Percentiles rank a stretch among this genome's conserved stretches.
These are phyloP conservation scores for Mortierella sp. DNA, from an alignment of 371 early-diverging fungal genomes.

Conservation along the genomic window DNA sequence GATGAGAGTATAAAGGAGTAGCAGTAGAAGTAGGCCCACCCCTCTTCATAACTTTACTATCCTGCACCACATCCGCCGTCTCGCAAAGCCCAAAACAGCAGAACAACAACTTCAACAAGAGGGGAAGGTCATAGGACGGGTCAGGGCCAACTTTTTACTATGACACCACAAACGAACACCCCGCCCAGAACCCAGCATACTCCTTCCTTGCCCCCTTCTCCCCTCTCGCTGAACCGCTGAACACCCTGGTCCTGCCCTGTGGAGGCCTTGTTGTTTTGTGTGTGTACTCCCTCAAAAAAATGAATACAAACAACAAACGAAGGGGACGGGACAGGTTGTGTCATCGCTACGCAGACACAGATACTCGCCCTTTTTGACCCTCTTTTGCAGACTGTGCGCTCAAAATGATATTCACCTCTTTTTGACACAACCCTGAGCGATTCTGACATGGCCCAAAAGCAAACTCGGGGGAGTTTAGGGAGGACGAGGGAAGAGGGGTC, in stretches of 20 bases:
- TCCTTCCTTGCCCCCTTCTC: background rate
- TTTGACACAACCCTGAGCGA: background rate
- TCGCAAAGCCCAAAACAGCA: background rate
- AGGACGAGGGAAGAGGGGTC: background rate
- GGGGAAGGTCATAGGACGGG: slow-evolving; percentile 17
- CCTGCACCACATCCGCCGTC: background rate
- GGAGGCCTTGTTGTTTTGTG: background rate
- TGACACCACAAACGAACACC: background rate
- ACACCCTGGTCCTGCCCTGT: background rate
- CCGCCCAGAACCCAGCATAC: background rate
- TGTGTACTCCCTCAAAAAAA: background rate
- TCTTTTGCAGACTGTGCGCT: background rate
- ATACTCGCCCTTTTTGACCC: background rate
- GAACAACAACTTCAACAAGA: background rate
- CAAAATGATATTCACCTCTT: background rate
- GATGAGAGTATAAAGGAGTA: background rate
- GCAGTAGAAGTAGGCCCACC: background rate
- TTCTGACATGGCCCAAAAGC: background rate
- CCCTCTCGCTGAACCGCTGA: background rate
- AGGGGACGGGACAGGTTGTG: background rate
- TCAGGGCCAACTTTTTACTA: background rate
- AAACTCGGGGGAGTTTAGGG: background rate
- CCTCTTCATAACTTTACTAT: background rate
- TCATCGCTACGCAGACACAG: slow-evolving; percentile 4
- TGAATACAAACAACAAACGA: background rate